Evolutionary conservation across 306 rosid species (phyloP), one percentile per base, ranked within the genome.

Genomic region (Senna tora): DNA sequence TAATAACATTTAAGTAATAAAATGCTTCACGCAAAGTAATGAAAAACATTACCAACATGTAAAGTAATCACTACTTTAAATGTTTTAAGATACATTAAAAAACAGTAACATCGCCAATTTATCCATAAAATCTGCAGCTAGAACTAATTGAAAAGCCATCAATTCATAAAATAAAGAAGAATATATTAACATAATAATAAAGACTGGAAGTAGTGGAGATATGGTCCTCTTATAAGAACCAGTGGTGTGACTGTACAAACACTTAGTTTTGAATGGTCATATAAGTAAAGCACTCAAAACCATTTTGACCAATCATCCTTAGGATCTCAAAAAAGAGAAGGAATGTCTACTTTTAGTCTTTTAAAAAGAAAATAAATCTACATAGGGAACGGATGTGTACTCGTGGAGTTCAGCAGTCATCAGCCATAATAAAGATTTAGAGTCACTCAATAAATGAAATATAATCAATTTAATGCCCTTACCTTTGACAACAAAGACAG

Each of bases 401-500:
- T 61, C 25, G 17, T 49, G 34, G 54, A 77, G 38, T 67, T 59
- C 71, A 70, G 57, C 39, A 34, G 38, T 55, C 41, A 73, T 62
- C 34, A 50, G 16, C 22, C 20, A 50, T 65, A 52, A 57, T 64
- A 50, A 51, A 75, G 12, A 66, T 1, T 22, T 50, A 41, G 62
- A 54, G 55, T 55, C 51, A 51, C 60, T 47, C 58, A 65, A 73
- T 59, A 52, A 82, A 77, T 46, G 39, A 47, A 47, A 71, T 47
- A 62, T 28, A 69, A 69, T 45, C 64, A 51, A 53, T 17, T 59
- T 47, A 17, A 71, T 21, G 19, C 16, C 61, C 78, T 79, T 83
- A 94, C 99, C 92, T 87, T 89, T 71, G 97, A 86, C 69, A 94
- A 90, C 83, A 94, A 84, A 64, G 91, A 81, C 77, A 91, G 84